These are phyloP conservation scores for Calocybe gambosa DNA, from an alignment of 1,284 basidiomycete genomes.

Conservation along the genomic window DNA sequence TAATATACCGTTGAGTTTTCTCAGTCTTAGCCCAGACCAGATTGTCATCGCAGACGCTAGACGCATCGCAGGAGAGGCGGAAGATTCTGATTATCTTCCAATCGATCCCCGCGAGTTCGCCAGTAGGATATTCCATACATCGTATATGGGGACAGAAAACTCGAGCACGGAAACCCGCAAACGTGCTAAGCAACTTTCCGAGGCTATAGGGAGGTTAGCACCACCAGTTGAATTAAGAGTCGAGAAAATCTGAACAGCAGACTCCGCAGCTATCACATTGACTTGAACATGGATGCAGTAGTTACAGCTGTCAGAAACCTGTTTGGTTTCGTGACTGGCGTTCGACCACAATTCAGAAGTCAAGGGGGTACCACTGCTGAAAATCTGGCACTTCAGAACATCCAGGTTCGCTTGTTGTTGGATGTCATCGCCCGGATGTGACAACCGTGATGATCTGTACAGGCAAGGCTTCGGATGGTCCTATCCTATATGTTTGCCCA, in stretches of 20 bases:
- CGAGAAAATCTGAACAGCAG: background rate
- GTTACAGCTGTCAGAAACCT: slow-evolving; percentile 81
- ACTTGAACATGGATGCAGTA: slow-evolving; percentile 94
- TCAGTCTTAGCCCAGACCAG: slow-evolving; percentile 42
- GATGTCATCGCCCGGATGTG: background rate
- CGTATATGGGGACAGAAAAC: slow-evolving; percentile 99
- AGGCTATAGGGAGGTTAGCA: slow-evolving; percentile 81
- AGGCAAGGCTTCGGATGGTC: slow-evolving; percentile 93
- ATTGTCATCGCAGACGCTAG: slow-evolving; percentile 91
- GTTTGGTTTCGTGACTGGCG: slow-evolving; percentile 80
- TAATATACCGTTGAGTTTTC: background rate
- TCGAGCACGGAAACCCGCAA: slow-evolving; percentile 83
- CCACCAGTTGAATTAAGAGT: background rate
- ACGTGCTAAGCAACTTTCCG: slow-evolving; percentile 81
- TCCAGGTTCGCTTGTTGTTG: slow-evolving; percentile 57
- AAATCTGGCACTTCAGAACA: slow-evolving; percentile 97
- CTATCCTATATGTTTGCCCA: slow-evolving; percentile 98
- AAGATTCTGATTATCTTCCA: slow-evolving; percentile 78
- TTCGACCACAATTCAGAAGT: slow-evolving; percentile 78
- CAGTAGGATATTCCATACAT: slow-evolving; percentile 89
- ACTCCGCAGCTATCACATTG: slow-evolving; percentile 75
- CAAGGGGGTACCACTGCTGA: slow-evolving; percentile 87
- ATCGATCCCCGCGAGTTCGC: slow-evolving; percentile 84
- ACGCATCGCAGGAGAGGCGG: slow-evolving; percentile 80
- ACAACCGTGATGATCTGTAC: background rate